Base-by-base conservation (phyloP, 2,329 filamentous ascomycete genomes). In the Didymella segeticola region DNA sequence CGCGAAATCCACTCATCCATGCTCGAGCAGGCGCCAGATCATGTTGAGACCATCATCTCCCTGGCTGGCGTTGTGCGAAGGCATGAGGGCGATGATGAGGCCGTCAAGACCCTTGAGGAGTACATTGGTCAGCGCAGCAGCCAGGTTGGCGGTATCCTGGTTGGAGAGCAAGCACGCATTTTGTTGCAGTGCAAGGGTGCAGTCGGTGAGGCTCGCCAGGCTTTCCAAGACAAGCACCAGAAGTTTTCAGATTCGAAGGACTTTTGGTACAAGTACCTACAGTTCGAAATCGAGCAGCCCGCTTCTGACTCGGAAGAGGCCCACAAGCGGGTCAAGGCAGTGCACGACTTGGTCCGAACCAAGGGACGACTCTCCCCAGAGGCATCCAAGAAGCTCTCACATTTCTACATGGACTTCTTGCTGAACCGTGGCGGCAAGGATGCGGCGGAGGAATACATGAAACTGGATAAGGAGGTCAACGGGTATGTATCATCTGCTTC, bases 211-310 rank as follows among this genome's bases (percentile, higher is more conserved):
- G 93, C 93, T 31, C 89, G 95, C 23, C 85, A 89, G 47, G 85
- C 96, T 1, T 98, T 93, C 78, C 79, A 86, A 57, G 89, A 88
- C 75, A 93, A 96, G 64, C 83, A 89, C 50, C 87, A 92, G 70
- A 91, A 87, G 81, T 96, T 96, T 71, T 82, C 88, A 2, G 90
- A 95, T 70, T 96, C 92, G 73, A 85, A 87, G 27, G 81, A 90
- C 36, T 98, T 98, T 80, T 99, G 95, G 93, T 82, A 87, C 63
- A 90, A 86, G 68, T 98, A 92, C 81, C 83, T 98, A 48, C 81
- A 89, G 53, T 96, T 99, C 69, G 95, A 99, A 78, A 80, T 96
- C 42, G 86, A 90, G 51, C 93, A 96, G 73, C 89, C 90, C 10
- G 88, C 87, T 1, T 87, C 79, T 57, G 77, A 81, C 1, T 83